Conservation (phyloP, 1,139 yeast species). For the Suhomyces chickasaworum region DNA sequence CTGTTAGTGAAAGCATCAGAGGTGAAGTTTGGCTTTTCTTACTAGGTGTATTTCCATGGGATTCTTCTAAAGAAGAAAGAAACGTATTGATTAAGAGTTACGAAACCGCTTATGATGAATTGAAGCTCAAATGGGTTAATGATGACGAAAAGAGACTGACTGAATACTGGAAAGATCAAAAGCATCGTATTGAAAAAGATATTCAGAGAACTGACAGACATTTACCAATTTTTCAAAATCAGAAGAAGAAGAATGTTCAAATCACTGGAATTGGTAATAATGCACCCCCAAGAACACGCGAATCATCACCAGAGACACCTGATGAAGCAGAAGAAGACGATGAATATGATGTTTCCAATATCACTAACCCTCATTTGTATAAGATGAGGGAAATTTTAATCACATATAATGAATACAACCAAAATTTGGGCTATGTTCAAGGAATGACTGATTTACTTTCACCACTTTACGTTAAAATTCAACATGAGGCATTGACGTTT, state of each 20-base stretch:
- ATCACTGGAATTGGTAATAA: constrained; percentile 14
- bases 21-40: constrained; percentile 84
- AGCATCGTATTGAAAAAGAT: constrained; percentile 88
- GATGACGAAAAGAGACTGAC: constrained; percentile 58
- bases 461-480: constrained; percentile 75
- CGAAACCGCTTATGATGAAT: constrained; percentile 63
- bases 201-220: constrained; percentile 89
- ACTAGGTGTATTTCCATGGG: constrained; percentile 88
- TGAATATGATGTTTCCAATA: constrained; percentile 51
- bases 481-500: constrained; percentile 79
- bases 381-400: constrained; percentile 75
- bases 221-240: constrained; percentile 60
- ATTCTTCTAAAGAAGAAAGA: constrained; percentile 71
- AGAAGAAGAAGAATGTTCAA: constrained; percentile 27
- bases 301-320: constrained; percentile 43
- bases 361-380: constrained; percentile 68
- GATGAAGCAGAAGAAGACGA: constrained; percentile 40
- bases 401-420: constrained; percentile 83
- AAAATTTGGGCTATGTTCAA: constrained; percentile 89
- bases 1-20: constrained; percentile 61
- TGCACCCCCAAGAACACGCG: constrained; percentile 14
- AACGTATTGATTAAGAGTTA: constrained; percentile 57
- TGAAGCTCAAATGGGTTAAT: constrained; percentile 69
- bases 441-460: constrained; percentile 96
- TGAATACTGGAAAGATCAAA: constrained; percentile 86